These are phyloP conservation scores for Triticum timopheevii DNA, from an alignment of 176 grass and related monocot species.

Conservation along the genomic window DNA sequence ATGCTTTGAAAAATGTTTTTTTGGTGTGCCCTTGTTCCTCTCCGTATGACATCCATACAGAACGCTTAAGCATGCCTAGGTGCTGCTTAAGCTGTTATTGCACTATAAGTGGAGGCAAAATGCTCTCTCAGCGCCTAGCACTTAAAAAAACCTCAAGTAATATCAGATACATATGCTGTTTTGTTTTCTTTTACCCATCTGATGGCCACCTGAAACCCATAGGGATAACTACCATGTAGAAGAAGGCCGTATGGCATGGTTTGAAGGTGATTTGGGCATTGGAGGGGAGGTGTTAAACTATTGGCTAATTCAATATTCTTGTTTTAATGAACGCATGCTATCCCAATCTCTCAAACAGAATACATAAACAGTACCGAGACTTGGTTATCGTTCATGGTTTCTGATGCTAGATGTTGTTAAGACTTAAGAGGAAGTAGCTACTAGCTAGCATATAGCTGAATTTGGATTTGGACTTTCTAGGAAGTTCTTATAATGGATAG, in stretches of 20 bases:
- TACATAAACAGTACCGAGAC: neutral
- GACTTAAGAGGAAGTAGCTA: conserved; percentile 7
- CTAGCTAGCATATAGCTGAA: conserved; percentile 7
- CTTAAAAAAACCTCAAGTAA: neutral
- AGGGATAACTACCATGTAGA: neutral
- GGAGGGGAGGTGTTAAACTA: neutral
- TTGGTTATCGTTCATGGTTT: conserved; percentile 7
- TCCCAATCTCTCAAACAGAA: neutral
- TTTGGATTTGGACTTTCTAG: neutral
- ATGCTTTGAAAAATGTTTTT: too few relatives aligned
- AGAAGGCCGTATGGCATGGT: neutral
- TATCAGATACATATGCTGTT: neutral
- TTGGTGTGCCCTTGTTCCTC: too few relatives aligned
- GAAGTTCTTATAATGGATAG: neutral
- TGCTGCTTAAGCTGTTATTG: too few relatives aligned
- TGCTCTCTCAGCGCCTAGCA: too few relatives aligned
- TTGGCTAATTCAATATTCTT: neutral
- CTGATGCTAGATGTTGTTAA: conserved; percentile 12
- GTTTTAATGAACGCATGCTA: neutral
- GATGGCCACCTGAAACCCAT: neutral
- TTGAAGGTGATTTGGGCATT: neutral
- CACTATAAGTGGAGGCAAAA: too few relatives aligned
- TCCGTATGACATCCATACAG: too few relatives aligned
- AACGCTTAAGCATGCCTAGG: too few relatives aligned
- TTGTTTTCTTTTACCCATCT: conserved; percentile 13